phyloP scores from a whole-genome alignment of 805 yeast genomes.

The Saturnispora hagleri region DNA sequence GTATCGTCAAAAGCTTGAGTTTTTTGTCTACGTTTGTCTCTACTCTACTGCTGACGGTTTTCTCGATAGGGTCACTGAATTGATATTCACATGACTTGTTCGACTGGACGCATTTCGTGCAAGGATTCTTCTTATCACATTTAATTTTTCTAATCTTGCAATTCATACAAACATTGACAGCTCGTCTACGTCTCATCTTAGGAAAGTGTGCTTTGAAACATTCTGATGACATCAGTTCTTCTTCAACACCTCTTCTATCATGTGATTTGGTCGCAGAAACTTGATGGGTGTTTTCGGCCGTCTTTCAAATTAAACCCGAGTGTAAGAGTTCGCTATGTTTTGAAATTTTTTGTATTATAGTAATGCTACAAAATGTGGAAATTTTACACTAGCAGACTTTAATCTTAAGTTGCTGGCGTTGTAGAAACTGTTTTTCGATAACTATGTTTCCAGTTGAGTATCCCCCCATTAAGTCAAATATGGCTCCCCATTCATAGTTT shows the following conservation, averaged over 20 bases:
- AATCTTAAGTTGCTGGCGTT: constrained; percentile 30
- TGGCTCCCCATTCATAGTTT: constrained; percentile 70
- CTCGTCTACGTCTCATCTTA: constrained; percentile 6
- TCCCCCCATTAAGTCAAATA: constrained; percentile 39
- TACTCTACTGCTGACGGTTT: background rate
- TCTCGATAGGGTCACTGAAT: background rate
- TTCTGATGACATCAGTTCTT: background rate
- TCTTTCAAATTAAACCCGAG: background rate
- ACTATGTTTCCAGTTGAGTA: constrained; percentile 16
- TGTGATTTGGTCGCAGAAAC: background rate
- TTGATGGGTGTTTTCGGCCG: background rate
- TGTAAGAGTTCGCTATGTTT: background rate
- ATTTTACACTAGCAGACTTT: constrained; percentile 11
- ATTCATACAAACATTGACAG: constrained; percentile 8
- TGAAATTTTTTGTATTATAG: background rate
- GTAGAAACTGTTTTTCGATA: constrained; percentile 28
- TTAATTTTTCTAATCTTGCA: constrained; percentile 14
- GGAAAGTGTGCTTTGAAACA: too few relatives aligned
- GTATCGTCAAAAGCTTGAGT: background rate
- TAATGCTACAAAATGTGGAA: background rate
- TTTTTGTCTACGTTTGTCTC: background rate
- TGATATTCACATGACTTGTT: background rate
- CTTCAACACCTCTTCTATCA: background rate
- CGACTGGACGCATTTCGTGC: constrained; percentile 10
- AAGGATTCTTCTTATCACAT: constrained; percentile 14